Evolutionary conservation across 1,139 yeast species (phyloP).

Genomic region (Barnettozyma hawaiiensis): DNA sequence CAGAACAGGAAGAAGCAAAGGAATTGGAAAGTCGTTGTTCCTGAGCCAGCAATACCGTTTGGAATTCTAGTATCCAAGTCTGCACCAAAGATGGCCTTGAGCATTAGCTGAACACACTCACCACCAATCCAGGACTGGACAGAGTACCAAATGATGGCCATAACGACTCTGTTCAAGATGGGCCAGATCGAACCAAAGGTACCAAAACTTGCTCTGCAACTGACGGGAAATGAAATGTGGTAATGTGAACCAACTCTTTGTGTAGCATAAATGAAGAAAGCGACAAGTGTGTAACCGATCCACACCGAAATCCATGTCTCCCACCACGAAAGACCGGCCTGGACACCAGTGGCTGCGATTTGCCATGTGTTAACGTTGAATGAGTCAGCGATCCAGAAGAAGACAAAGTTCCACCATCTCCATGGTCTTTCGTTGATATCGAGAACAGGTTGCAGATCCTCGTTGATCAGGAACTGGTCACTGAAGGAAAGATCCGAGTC

Average conservation of each 20-base stretch:
- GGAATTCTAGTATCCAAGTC: slow-evolving; percentile 46
- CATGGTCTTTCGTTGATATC: slow-evolving; percentile 57
- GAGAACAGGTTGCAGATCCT: slow-evolving; percentile 75
- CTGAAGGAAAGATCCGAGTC: slow-evolving; percentile 32
- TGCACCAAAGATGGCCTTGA: slow-evolving; percentile 61
- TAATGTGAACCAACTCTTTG: slow-evolving; percentile 71
- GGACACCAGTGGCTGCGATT: slow-evolving; percentile 79
- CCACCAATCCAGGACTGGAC: slow-evolving; percentile 84
- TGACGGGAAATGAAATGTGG: slow-evolving; percentile 75
- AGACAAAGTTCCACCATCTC: slow-evolving; percentile 75
- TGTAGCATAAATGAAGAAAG: slow-evolving; percentile 54
- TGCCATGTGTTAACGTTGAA: slow-evolving; percentile 89
- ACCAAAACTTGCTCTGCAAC: slow-evolving; percentile 70
- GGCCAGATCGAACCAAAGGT: slow-evolving; percentile 80
- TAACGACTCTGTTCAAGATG: slow-evolving; percentile 68
- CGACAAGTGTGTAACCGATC: slow-evolving; percentile 61
- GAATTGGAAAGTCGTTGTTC: slow-evolving; percentile 63
- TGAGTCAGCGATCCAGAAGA: slow-evolving; percentile 83
- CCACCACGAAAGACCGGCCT: slow-evolving; percentile 80
- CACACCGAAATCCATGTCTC: slow-evolving; percentile 83
- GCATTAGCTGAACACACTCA: slow-evolving; percentile 69
- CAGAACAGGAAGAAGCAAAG: slow-evolving; percentile 75
- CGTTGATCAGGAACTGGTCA: slow-evolving; percentile 60
- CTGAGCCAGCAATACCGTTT: slow-evolving; percentile 44
- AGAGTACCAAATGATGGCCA: slow-evolving; percentile 82